Base-by-base conservation (phyloP, 225 moss, liverwort and hornwort species). In the Polytrichum commune region DNA sequence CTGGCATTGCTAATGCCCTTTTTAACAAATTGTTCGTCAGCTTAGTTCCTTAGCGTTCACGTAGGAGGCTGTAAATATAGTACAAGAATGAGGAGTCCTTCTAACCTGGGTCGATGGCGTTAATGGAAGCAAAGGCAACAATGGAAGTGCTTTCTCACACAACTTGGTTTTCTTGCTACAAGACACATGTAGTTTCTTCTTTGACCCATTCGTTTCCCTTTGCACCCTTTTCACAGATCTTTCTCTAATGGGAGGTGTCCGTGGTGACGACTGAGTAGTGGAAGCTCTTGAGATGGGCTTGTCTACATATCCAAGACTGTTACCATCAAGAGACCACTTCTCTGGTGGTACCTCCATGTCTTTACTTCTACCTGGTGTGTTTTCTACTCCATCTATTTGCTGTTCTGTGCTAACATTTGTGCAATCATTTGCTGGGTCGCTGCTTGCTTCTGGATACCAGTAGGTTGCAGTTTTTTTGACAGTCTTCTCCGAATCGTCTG, bases 401-500 rank as follows among this genome's bases (percentile, higher is more conserved):
- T 74, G 57, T 71, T 77, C 75, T 16, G n/a, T 69, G 68, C 74
- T 68, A 61, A 67, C 65, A 78, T 64, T 71, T 69, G 72, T 68
- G 73, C 60, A 71, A 29, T 79, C 73, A 57, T 83, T 84, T 73
- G 29, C 54, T 55, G 74, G 71, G 53, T 71, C 75, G 35, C 76
- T 77, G 85, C 89, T 89, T 54, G 84, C 84, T 64, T 95, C 95
- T 80, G 86, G 60, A 62, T 81, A 80, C 89, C 92, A 78, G 64
- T 69, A 78, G 13, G 91, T 77, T 26, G 84, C 85, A 55, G 82
- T 78, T 76, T 86, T 80, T 32, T 82, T 77, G 73, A 76, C 65
- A 5, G 69, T 71, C 62, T 84, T 80, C 75, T 88, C 86, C 60
- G 73, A 56, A 70, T 90, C 84, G 23, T 77, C 80, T 26, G 69